Evolutionary conservation across 169 alveolate species (phyloP).

Genomic region (Cryptosporidium sp.): DNA sequence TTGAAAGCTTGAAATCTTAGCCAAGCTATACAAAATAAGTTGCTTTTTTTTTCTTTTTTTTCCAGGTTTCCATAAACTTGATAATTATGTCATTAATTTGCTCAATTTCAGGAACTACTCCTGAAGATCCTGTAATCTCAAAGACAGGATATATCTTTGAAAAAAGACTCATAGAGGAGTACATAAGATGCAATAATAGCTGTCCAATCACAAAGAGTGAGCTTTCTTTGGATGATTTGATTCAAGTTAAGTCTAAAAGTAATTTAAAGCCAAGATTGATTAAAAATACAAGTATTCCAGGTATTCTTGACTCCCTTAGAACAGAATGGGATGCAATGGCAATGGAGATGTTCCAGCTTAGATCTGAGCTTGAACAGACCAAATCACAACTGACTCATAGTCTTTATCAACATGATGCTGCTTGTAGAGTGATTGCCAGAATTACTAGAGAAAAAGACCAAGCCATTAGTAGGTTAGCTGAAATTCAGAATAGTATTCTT

Average conservation of each 20-base stretch:
- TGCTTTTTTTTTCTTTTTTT: neutral
- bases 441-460: slow-evolving; percentile 94
- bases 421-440: slow-evolving; percentile 96
- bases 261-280: slow-evolving; percentile 91
- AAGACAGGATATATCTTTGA: slow-evolving; percentile 89
- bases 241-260: slow-evolving; percentile 77
- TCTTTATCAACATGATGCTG: slow-evolving; percentile 98
- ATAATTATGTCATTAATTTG: slow-evolving; percentile 83
- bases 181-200: slow-evolving; percentile 82
- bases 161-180: slow-evolving; percentile 85
- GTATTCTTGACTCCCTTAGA: slow-evolving; percentile 90
- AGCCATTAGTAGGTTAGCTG: slow-evolving; percentile 87
- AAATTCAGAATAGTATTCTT: slow-evolving; percentile 83
- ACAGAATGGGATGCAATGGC: slow-evolving; percentile 97
- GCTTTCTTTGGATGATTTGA: slow-evolving; percentile 82
- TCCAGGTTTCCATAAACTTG: neutral
- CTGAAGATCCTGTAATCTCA: slow-evolving; percentile 88
- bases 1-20: neutral
- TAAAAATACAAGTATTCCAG: slow-evolving; percentile 93
- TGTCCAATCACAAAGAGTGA: slow-evolving; percentile 88
- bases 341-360: slow-evolving; percentile 92
- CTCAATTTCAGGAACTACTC: slow-evolving; percentile 88
- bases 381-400: slow-evolving; percentile 96
- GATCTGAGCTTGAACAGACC: slow-evolving; percentile 79
- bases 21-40: neutral